These are phyloP conservation scores for Kazachstania africana DNA, from an alignment of 805 yeast genomes.

Conservation along the genomic window DNA sequence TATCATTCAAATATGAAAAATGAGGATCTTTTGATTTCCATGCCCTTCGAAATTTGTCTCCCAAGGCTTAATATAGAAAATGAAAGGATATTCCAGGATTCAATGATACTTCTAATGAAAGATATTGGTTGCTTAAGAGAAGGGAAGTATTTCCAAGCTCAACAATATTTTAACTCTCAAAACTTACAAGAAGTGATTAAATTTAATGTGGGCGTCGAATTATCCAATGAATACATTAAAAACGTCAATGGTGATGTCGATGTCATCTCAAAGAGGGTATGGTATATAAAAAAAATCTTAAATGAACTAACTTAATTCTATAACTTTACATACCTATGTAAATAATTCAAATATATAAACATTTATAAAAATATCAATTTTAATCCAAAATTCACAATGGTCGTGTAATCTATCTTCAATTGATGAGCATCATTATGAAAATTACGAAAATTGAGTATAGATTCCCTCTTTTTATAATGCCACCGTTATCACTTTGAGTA, in stretches of 20 bases:
- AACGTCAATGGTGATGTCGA: slow-evolving; percentile 22
- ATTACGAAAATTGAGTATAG: too few relatives aligned
- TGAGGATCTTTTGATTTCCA: slow-evolving; percentile 53
- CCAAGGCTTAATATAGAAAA: slow-evolving; percentile 23
- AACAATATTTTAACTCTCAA: slow-evolving; percentile 15
- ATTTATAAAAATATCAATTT: too few relatives aligned
- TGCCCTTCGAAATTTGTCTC: slow-evolving; percentile 49
- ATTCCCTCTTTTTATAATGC: too few relatives aligned
- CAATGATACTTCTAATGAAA: slow-evolving; percentile 12
- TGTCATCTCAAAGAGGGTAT: slow-evolving; percentile 17
- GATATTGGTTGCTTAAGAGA: slow-evolving; percentile 15
- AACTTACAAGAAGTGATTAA: slow-evolving; percentile 23
- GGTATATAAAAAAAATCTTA: slow-evolving; percentile 19
- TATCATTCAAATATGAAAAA: slow-evolving; percentile 59
- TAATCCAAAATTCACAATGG: too few relatives aligned
- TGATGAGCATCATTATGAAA: too few relatives aligned
- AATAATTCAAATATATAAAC: too few relatives aligned
- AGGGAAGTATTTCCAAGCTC: slow-evolving; percentile 13
- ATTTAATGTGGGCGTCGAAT: slow-evolving; percentile 26
- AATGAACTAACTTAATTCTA: slow-evolving; percentile 13
- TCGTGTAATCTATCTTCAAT: too few relatives aligned
- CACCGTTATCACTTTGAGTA: too few relatives aligned
- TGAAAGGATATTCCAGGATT: slow-evolving; percentile 8
- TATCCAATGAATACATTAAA: slow-evolving; percentile 24
- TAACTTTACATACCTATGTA: neutral